Base-by-base conservation (phyloP, 1,284 basidiomycete genomes). In the Heterobasidion occidentale region DNA sequence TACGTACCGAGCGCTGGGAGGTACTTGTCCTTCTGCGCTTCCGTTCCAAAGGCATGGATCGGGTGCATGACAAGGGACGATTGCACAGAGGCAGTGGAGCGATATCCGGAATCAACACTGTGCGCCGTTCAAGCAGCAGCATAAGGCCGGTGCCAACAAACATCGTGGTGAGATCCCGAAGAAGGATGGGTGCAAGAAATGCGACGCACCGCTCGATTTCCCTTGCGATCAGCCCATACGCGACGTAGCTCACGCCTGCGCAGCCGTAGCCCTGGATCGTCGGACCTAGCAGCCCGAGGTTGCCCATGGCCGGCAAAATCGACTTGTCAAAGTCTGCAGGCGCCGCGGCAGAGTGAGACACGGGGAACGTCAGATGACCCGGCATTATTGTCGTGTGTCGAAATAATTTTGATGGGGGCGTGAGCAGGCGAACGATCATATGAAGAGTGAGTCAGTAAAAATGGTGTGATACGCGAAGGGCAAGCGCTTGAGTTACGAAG, bases 31-130 rank as follows among this genome's bases (percentile, higher is more conserved):
- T 95, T 96, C 72, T 98, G 94, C 44, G 83, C 85, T 34, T 94
- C 87, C 0, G 84, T 84, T 1, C 96, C 95, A 69, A 96, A 98
- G 65, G 90, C 90, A 70, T 93, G 78, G 68, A 98, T 98, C 3
- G 96, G 94, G 67, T 96, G 92, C 95, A 99, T 99, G n/a, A 96
- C 93, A 36, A 99, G 79, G 6, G 93, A 96, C 0, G 90, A 94
- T 70, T 99, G 96, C 1, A 99, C 96, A 34, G 92, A 95, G 68
- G 95, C 89, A n/a, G 88, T 95, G 6, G 91, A 94, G 38, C 95
- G 87, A 69, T 97, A 98, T 3, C 96, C 96, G 1, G 94, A 97
- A 70, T 99, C 96, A 45, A 99, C 86, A 54, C 92, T 92, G 60
- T 9, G 53, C 5, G 27, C 27, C 17, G 36, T 49, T 48, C 9